phyloP scores from a whole-genome alignment of 768 basidiomycete genomes.

The Suillus occidentalis region DNA sequence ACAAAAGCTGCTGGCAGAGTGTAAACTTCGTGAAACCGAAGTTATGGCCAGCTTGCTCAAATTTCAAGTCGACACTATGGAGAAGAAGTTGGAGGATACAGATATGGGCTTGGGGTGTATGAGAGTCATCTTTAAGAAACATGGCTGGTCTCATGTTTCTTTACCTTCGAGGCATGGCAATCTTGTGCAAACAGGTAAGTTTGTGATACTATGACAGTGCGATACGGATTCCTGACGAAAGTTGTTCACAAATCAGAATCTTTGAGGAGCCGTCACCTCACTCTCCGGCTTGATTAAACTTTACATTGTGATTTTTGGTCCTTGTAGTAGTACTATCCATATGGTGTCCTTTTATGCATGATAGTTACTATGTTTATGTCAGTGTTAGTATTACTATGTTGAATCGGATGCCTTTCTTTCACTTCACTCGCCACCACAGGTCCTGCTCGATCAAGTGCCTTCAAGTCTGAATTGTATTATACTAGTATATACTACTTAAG shows the following conservation, averaged over 20 bases:
- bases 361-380: no score
- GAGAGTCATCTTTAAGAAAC: neutral
- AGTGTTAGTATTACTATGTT: no score
- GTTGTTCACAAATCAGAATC: neutral
- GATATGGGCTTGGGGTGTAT: neutral
- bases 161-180: neutral
- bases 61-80: neutral
- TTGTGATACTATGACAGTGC: neutral
- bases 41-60: neutral
- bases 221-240: neutral
- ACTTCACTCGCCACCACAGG: no score
- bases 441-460: no score
- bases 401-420: no score
- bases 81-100: neutral
- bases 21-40: neutral
- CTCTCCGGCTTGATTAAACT: neutral
- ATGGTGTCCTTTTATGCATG: no score
- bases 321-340: no score
- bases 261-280: neutral
- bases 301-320: no score
- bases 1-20: neutral
- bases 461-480: no score
- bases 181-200: neutral
- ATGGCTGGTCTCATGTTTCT: neutral
- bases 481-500: no score